phyloP scores from a whole-genome alignment of 176 grass and related monocot genomes.

The Oryza coarctata region DNA sequence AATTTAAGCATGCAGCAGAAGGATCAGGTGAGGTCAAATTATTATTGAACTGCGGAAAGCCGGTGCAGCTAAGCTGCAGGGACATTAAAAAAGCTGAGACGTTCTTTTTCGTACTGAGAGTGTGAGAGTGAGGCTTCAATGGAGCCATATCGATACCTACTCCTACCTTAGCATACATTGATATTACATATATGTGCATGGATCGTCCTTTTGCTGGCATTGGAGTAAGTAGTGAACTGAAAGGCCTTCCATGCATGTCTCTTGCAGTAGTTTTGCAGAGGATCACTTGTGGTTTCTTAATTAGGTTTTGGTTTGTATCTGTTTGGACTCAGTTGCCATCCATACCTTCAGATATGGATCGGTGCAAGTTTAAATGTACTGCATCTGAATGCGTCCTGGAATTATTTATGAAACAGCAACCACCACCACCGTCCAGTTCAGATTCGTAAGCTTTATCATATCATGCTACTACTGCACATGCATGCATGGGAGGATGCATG shows the following conservation, averaged over 20 bases:
- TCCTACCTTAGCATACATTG: neutral
- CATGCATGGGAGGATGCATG: constrained; percentile 4
- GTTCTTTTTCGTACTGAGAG: constrained; percentile 38
- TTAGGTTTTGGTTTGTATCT: constrained; percentile 41
- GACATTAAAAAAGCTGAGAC: constrained; percentile 15
- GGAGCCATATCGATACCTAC: constrained; percentile 1
- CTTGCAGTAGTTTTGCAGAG: neutral
- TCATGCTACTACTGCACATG: neutral
- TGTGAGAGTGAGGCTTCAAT: neutral
- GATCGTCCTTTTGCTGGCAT: constrained; percentile 16
- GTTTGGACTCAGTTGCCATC: constrained; percentile 34
- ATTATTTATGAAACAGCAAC: constrained; percentile 38
- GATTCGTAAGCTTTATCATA: neutral
- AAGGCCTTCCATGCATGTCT: constrained; percentile 36
- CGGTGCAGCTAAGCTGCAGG: neutral
- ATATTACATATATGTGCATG: neutral
- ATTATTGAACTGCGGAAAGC: constrained; percentile 8
- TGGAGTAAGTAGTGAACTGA: constrained; percentile 30
- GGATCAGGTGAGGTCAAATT: neutral
- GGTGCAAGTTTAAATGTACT: constrained; percentile 34
- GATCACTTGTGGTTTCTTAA: constrained; percentile 20
- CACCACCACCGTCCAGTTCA: constrained; percentile 25
- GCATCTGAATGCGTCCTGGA: neutral
- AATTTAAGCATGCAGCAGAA: neutral
- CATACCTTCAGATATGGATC: constrained; percentile 9